Evolutionary conservation across 164 flowering plant species (phyloP).

Genomic region (Vitis rupestris): DNA sequence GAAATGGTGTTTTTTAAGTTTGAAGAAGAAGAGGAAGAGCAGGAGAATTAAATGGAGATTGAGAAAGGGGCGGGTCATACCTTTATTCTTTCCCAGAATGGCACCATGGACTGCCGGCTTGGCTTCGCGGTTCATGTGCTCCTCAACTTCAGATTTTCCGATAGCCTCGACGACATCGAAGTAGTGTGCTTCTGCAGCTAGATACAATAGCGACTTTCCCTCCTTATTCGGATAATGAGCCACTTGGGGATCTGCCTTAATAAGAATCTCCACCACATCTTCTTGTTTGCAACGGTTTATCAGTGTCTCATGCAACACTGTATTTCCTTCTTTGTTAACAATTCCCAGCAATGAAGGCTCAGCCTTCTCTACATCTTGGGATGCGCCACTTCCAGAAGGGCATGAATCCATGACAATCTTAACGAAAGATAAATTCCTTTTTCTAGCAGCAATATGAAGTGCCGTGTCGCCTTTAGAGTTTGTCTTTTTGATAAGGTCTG

Average conservation of each 20-base stretch:
- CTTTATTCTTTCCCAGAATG: background rate
- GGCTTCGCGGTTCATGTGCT: background rate
- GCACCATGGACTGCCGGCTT: slow-evolving; percentile 5
- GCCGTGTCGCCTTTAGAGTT: background rate
- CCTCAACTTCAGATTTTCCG: background rate
- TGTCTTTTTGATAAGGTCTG: background rate
- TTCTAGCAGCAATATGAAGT: background rate
- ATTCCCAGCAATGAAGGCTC: background rate
- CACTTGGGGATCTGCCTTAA: background rate
- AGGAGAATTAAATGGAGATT: no score
- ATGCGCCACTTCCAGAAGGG: no score
- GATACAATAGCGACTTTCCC: background rate
- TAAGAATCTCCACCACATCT: background rate
- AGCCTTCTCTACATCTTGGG: background rate
- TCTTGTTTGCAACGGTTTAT: background rate
- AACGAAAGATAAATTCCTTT: background rate
- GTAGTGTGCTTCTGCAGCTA: background rate
- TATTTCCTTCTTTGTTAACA: background rate
- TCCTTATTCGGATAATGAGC: background rate
- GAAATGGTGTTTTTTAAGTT: no score
- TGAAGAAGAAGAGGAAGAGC: no score
- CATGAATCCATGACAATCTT: background rate
- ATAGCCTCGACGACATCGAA: background rate
- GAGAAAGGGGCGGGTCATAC: background rate
- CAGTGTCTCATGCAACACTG: background rate